Evolutionary conservation across 2,329 filamentous ascomycete genomes (phyloP), one percentile per base, ranked within the genome.

Genomic region (Diaporthe longicolla): DNA sequence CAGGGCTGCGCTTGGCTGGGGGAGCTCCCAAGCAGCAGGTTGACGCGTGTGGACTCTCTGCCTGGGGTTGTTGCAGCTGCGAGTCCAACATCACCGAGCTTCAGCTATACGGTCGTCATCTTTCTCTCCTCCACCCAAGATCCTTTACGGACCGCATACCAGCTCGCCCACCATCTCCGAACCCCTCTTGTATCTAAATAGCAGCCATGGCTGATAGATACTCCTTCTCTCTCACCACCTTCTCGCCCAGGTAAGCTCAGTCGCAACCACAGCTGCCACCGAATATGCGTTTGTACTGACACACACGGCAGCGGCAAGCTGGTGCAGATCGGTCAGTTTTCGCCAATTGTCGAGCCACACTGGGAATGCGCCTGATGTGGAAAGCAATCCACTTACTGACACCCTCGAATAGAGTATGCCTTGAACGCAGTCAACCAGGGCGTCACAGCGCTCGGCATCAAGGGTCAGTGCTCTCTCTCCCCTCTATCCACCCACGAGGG

Each of bases 371-470:
- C 59, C 70, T 57, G 63, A 45, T 45, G 32, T 66, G 45, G 4
- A 71, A 70, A 76, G 69, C 43, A 71, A 59, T 24, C 17, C 35
- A 29, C 37, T 40, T 7, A 70, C 78, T 79, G 77, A 79, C 75
- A 75, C 13, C 15, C 52, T 63, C 37, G 17, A 48, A 71, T 80
- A 99, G 97, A 99, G 89, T 99, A 99, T 93, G 97, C 97, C 78
- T 89, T 99, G 83, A 98, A 98, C 84, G 97, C 97, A 77, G 97
- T 99, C 84, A 99, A 99, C 88, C 96, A 98, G 88, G 97, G 97
- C 86, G 97, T 99, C 79, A 99, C 97, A 78, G 96, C 97, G 79
- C 92, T 99, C 75, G 97, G 97, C 80, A 99, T 99, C 88, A 99
- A 99, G 92, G 95, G 95, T 95, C 88, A 78, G 84, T 76, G 58